Evolutionary conservation across 371 early-diverging fungal species (phyloP).

Genomic region (Mortierella sp.): DNA sequence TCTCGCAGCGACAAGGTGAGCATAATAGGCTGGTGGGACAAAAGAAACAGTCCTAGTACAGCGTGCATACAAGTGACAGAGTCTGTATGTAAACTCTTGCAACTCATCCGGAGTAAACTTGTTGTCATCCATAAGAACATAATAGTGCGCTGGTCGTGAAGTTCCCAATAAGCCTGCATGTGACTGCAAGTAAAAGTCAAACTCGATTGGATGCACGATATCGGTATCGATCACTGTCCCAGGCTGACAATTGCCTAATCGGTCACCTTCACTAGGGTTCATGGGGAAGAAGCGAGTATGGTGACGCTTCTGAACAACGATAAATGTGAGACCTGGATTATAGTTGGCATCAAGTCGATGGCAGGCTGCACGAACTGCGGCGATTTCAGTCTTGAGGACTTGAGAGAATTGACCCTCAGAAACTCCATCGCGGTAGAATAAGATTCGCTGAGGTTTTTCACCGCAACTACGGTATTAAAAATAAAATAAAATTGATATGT

Average conservation of each 20-base stretch:
- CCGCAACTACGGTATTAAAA: constrained; percentile 40
- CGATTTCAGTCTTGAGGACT: constrained; percentile 84
- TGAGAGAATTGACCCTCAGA: constrained; percentile 92
- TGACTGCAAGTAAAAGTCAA: constrained; percentile 91
- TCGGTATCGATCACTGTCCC: constrained; percentile 94
- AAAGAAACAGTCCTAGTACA: constrained; percentile 85
- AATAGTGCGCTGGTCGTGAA: constrained; percentile 86
- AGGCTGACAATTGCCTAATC: constrained; percentile 71
- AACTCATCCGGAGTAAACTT: constrained; percentile 72
- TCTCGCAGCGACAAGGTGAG: constrained; percentile 83
- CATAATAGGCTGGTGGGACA: constrained; percentile 86
- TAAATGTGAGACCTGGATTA: constrained; percentile 65
- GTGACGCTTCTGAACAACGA: constrained; percentile 81
- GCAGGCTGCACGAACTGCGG: constrained; percentile 72
- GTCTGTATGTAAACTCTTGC: constrained; percentile 76
- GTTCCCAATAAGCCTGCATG: constrained; percentile 89
- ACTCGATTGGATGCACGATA: constrained; percentile 86
- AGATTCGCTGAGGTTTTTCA: constrained; percentile 86
- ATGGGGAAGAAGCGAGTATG: constrained; percentile 69
- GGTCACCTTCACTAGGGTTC: constrained; percentile 47
- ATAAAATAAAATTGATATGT: background rate
- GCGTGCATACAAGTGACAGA: constrained; percentile 85
- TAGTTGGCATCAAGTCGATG: constrained; percentile 37
- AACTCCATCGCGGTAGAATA: constrained; percentile 96
- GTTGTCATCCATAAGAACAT: constrained; percentile 82